These are phyloP conservation scores for Linnemannia zychae DNA, from an alignment of 192 early-diverging fungal species.

Conservation along the genomic window DNA sequence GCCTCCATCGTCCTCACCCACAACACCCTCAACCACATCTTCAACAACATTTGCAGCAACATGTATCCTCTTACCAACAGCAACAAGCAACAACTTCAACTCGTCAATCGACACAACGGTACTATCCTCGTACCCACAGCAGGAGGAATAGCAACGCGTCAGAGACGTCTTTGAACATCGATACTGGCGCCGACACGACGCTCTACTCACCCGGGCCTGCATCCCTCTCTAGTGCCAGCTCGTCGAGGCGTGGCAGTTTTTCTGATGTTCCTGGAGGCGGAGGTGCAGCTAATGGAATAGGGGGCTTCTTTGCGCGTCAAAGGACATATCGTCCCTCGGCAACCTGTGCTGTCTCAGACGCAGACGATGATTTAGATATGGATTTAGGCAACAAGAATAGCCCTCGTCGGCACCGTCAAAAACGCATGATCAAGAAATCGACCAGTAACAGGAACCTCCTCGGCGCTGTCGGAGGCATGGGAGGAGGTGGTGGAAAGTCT, in stretches of 20 bases:
- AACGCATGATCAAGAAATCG: neutral
- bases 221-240: constrained; percentile 28
- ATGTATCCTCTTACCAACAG: neutral
- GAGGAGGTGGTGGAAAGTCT: neutral
- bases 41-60: neutral
- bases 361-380: constrained; percentile 13
- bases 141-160: constrained; percentile 36
- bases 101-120: constrained; percentile 3
- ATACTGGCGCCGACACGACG: neutral
- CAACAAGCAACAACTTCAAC: neutral
- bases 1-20: neutral
- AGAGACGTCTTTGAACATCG: constrained; percentile 37
- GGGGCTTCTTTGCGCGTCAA: constrained; percentile 22
- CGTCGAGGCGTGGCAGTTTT: constrained; percentile 32
- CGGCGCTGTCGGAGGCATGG: neutral
- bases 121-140: constrained; percentile 21
- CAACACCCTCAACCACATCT: constrained; percentile 16
- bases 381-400: constrained; percentile 22
- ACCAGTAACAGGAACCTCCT: neutral
- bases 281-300: neutral
- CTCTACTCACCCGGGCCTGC: constrained; percentile 17
- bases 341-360: neutral
- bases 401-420: constrained; percentile 8
- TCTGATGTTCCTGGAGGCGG: neutral
- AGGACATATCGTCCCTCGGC: neutral